Conservation (phyloP, 352 stramenopile species). For the Phytophthora tubulina region DNA sequence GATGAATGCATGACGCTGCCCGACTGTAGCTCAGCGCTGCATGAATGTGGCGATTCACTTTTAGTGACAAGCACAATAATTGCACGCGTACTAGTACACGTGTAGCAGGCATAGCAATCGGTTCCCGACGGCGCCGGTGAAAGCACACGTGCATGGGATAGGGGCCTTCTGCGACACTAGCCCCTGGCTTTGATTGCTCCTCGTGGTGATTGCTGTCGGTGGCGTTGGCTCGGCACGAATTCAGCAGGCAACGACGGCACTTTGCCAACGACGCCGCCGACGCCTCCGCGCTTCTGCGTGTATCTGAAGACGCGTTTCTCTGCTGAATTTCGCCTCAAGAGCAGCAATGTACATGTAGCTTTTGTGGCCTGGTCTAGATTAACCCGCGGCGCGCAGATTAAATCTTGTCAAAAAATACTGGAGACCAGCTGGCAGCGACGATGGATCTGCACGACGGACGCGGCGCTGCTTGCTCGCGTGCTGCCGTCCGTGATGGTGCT, state of each 20-base stretch:
- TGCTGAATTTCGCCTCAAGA: constrained; percentile 7
- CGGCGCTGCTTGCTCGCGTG: constrained; percentile 7
- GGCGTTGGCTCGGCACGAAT: neutral
- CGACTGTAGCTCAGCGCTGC: no score
- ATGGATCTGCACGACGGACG: neutral
- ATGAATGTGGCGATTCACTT: neutral
- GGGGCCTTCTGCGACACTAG: constrained; percentile 24
- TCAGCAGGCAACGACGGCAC: neutral
- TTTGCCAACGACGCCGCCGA: neutral
- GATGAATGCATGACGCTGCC: no score
- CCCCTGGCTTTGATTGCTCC: constrained; percentile 31
- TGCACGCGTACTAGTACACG: no score
- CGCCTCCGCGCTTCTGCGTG: neutral
- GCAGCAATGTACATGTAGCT: neutral
- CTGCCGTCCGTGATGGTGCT: neutral
- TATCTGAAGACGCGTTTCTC: constrained; percentile 27
- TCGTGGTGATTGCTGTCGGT: constrained; percentile 14
- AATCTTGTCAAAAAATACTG: constrained; percentile 28
- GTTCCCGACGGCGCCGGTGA: constrained; percentile 1
- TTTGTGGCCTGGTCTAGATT: neutral
- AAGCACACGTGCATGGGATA: constrained; percentile 24
- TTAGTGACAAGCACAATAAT: neutral
- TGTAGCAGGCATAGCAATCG: neutral
- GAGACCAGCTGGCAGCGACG: constrained; percentile 19
- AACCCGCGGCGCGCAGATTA: constrained; percentile 33